phyloP scores from a whole-genome alignment of 176 grass and related monocot species.

The Zoysia japonica region DNA sequence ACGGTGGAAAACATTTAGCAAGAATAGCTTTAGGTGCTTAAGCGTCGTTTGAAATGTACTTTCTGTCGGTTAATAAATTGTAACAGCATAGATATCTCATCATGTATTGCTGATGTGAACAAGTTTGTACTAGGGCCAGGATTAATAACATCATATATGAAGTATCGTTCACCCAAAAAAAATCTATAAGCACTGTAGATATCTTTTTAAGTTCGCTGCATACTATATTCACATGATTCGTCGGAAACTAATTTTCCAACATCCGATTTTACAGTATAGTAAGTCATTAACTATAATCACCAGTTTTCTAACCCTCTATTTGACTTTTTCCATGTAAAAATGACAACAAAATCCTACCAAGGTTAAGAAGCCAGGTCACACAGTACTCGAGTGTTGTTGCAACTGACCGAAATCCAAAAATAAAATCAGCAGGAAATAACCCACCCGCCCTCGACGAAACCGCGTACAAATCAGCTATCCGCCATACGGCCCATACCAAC shows the following conservation, averaged over 20 bases:
- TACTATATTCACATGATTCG: not conserved
- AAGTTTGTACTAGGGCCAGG: not conserved
- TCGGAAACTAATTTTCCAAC: not conserved
- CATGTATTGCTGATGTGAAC: constrained; percentile 18
- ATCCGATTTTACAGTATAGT: not conserved
- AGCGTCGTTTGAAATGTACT: constrained; percentile 30
- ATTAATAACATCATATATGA: not conserved
- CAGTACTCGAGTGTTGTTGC: not conserved
- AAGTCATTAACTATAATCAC: not conserved
- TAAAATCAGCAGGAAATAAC: not conserved
- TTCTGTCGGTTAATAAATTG: constrained; percentile 31
- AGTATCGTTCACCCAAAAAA: not conserved
- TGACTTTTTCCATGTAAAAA: not conserved
- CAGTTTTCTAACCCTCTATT: not conserved
- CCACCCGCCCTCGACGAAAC: not conserved
- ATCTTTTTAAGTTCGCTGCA: not conserved
- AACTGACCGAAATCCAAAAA: not conserved
- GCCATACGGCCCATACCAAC: too few relatives aligned
- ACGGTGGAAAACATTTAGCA: not conserved
- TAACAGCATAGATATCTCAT: constrained; percentile 35
- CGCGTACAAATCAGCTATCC: not conserved
- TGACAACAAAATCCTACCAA: not conserved
- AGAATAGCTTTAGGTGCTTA: constrained; percentile 36
- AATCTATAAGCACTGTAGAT: not conserved
- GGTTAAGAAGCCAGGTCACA: not conserved